These are phyloP conservation scores for Parasarocladium wereldwijsianum DNA, from an alignment of 2,329 filamentous ascomycete genomes.

Conservation along the genomic window DNA sequence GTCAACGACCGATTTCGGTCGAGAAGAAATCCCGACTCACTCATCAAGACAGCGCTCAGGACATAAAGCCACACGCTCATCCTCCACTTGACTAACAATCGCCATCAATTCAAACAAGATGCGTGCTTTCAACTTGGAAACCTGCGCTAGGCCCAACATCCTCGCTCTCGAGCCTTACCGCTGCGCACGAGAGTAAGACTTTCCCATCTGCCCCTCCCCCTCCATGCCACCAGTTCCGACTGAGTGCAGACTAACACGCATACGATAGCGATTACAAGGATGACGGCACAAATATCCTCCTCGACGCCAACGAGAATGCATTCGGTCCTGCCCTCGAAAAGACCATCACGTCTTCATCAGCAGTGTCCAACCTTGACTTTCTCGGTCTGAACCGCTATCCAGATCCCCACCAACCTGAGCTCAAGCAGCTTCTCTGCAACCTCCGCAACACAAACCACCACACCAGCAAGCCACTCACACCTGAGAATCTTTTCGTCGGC, in stretches of 20 bases:
- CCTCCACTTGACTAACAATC: too few species aligned
- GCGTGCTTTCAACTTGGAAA: slow-evolving; percentile 57
- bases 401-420: slow-evolving; percentile 78
- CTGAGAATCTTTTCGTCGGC: slow-evolving; percentile 82
- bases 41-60: too few species aligned
- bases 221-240: not conserved
- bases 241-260: slow-evolving; percentile 4
- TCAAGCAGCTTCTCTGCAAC: slow-evolving; percentile 77
- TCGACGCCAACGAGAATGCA: slow-evolving; percentile 97
- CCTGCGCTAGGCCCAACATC: slow-evolving; percentile 65
- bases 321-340: slow-evolving; percentile 66
- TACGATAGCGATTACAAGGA: slow-evolving; percentile 85
- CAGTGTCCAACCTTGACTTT: slow-evolving; percentile 45
- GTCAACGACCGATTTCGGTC: too few species aligned
- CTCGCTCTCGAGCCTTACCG: slow-evolving; percentile 64
- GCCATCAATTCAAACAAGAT: slow-evolving; percentile 19
- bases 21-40: slow-evolving; percentile 2
- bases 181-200: slow-evolving; percentile 63
- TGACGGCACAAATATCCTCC: slow-evolving; percentile 85
- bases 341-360: slow-evolving; percentile 25
- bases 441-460: slow-evolving; percentile 77
- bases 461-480: slow-evolving; percentile 56
- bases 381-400: slow-evolving; percentile 84
- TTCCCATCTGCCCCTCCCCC: slow-evolving; percentile 7
- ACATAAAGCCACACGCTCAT: too few species aligned